phyloP scores from a whole-genome alignment of 345 rosid species.

The Populus davidiana region DNA sequence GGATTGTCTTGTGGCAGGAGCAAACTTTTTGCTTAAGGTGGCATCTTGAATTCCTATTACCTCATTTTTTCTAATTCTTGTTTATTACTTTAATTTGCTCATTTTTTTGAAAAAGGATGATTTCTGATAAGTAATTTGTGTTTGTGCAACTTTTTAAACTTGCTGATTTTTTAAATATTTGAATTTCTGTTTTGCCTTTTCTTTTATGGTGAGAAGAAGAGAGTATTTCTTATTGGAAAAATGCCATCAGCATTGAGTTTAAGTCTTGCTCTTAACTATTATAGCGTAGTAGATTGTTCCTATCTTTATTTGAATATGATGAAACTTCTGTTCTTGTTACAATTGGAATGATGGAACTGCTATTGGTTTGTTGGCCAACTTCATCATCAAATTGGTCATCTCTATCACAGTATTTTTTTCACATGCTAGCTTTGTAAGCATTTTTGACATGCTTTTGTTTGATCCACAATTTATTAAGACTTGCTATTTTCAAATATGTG shows the following conservation, averaged over 20 bases:
- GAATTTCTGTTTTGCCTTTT: background rate
- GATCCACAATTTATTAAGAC: background rate
- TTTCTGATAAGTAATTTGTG: background rate
- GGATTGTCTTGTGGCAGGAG: conserved; percentile 98
- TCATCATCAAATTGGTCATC: background rate
- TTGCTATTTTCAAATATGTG: background rate
- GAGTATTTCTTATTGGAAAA: background rate
- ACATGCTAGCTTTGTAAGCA: conserved; percentile 1
- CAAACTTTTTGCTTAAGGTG: conserved; percentile 96
- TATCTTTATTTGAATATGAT: background rate
- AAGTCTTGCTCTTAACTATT: background rate
- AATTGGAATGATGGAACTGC: background rate
- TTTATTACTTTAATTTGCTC: background rate
- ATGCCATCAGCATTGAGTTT: background rate
- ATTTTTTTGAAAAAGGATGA: background rate
- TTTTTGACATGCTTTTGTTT: background rate
- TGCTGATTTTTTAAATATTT: background rate
- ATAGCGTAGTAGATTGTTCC: background rate
- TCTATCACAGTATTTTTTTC: background rate
- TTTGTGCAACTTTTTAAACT: background rate
- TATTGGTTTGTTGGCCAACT: background rate
- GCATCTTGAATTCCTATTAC: background rate
- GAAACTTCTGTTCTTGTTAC: background rate
- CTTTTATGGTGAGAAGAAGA: background rate
- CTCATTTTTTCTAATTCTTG: background rate